Conservation (phyloP, 2,329 filamentous ascomycete genomes). For the Zopfia rhizophila region DNA sequence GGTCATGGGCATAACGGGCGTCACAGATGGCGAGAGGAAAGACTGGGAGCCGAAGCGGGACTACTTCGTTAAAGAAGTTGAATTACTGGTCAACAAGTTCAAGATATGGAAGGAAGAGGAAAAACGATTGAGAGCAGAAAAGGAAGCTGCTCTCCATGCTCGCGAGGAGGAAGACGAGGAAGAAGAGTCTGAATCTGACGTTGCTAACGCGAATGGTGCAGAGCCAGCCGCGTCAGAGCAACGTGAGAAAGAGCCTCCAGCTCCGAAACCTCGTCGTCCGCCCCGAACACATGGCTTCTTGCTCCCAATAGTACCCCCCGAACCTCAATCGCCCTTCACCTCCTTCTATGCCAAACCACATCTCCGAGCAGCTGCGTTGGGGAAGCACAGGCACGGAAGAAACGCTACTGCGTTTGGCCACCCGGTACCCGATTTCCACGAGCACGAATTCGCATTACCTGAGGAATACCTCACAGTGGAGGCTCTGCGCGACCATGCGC, state of each 20-base stretch:
- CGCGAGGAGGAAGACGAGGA: conserved; percentile 61
- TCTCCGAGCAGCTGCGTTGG: conserved; percentile 82
- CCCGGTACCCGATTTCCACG: conserved; percentile 76
- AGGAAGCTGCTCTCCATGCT: conserved; percentile 69
- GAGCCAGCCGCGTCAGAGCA: conserved; percentile 45
- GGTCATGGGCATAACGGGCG: conserved; percentile 85
- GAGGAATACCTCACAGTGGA: conserved; percentile 66
- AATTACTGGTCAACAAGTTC: conserved; percentile 87
- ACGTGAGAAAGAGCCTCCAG: conserved; percentile 56
- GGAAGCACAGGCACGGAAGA: conserved; percentile 74
- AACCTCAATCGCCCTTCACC: conserved; percentile 72
- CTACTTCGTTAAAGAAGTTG: conserved; percentile 85
- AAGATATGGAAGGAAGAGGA: conserved; percentile 89
- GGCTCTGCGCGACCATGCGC: conserved; percentile 65
- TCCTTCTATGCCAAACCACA: conserved; percentile 88
- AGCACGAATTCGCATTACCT: conserved; percentile 80
- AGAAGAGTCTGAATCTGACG: conserved; percentile 41
- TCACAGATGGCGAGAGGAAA: conserved; percentile 87
- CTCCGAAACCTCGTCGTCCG: conserved; percentile 42
- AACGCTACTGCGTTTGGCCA: conserved; percentile 83
- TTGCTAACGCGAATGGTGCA: conserved; percentile 18
- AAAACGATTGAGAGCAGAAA: conserved; percentile 80
- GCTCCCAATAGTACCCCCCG: conserved; percentile 38
- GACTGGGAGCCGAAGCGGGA: conserved; percentile 85
- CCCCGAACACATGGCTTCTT: conserved; percentile 45